phyloP scores from a whole-genome alignment of 2,329 filamentous ascomycete genomes.

The Nemania diffusa region DNA sequence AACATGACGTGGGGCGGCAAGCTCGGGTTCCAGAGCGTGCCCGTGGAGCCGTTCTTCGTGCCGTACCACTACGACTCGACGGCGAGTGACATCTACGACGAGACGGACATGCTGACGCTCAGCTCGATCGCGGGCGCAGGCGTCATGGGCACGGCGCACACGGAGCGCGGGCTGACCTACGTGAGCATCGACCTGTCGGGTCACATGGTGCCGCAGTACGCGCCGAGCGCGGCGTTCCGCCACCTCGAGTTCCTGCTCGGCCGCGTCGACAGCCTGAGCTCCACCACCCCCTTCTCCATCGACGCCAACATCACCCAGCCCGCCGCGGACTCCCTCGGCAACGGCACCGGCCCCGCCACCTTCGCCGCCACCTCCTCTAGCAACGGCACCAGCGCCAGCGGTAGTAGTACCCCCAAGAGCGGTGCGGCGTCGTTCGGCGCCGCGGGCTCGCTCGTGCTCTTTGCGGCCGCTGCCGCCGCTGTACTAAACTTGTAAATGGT shows the following conservation, averaged over 20 bases:
- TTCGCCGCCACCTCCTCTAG: slow-evolving; percentile 1
- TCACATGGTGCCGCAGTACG: slow-evolving; percentile 76
- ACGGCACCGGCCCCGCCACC: slow-evolving; percentile 44
- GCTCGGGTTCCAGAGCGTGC: slow-evolving; percentile 73
- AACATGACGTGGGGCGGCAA: slow-evolving; percentile 83
- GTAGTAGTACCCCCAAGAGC: background rate
- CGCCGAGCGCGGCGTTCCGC: slow-evolving; percentile 73
- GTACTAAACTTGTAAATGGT: slow-evolving; percentile 18
- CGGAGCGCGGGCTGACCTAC: slow-evolving; percentile 80
- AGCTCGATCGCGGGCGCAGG: slow-evolving; percentile 69
- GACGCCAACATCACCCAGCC: slow-evolving; percentile 45
- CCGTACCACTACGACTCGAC: slow-evolving; percentile 65
- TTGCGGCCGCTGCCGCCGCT: slow-evolving; percentile 2
- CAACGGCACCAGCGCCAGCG: background rate
- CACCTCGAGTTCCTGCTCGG: slow-evolving; percentile 82
- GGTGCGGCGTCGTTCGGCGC: background rate
- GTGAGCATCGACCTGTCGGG: slow-evolving; percentile 72
- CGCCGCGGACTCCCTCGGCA: slow-evolving; percentile 40
- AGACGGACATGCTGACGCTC: slow-evolving; percentile 40
- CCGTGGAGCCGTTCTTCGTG: slow-evolving; percentile 73
- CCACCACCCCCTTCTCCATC: slow-evolving; percentile 44
- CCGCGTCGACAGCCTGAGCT: slow-evolving; percentile 61
- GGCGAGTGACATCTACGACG: slow-evolving; percentile 40
- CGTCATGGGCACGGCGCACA: slow-evolving; percentile 74
- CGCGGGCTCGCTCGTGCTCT: background rate